phyloP scores from a whole-genome alignment of 805 yeast species.

The Scheffersomyces amazonensis region DNA sequence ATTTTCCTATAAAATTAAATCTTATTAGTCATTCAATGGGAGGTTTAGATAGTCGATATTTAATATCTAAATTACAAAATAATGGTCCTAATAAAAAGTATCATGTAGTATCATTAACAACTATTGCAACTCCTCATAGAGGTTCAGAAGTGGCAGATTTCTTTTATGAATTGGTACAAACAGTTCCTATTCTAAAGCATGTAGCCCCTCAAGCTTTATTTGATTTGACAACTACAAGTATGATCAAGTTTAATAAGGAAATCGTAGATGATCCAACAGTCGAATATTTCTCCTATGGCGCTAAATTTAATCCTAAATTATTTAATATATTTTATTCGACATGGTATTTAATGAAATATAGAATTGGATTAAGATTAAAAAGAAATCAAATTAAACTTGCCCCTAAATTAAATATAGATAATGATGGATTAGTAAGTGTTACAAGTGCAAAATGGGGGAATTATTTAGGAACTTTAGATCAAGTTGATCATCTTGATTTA shows the following conservation, averaged over 20 bases:
- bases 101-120: slow-evolving; percentile 71
- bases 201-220: slow-evolving; percentile 41
- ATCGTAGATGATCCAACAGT: slow-evolving; percentile 60
- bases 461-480: slow-evolving; percentile 71
- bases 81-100: slow-evolving; percentile 38
- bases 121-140: slow-evolving; percentile 84
- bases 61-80: slow-evolving; percentile 53
- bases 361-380: slow-evolving; percentile 6
- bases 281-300: slow-evolving; percentile 80
- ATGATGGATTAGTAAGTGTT: slow-evolving; percentile 86
- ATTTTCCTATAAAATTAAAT: slow-evolving; percentile 53
- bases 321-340: slow-evolving; percentile 59
- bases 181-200: slow-evolving; percentile 11
- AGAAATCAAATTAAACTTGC: slow-evolving; percentile 3
- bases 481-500: slow-evolving; percentile 82
- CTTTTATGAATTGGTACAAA: slow-evolving; percentile 36
- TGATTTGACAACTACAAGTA: slow-evolving; percentile 60
- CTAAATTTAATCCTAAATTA: slow-evolving; percentile 62
- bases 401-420: slow-evolving; percentile 41
- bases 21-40: slow-evolving; percentile 93
- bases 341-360: slow-evolving; percentile 56
- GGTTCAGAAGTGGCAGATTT: slow-evolving; percentile 85
- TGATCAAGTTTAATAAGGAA: slow-evolving; percentile 51
- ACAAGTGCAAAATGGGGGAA: slow-evolving; percentile 80
- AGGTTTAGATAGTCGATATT: slow-evolving; percentile 78